A percentile compares a stretch with the other conserved stretches of the same genome.
Conservation (phyloP, 2,329 filamentous ascomycete species). For the Laburnicola sp. region DNA sequence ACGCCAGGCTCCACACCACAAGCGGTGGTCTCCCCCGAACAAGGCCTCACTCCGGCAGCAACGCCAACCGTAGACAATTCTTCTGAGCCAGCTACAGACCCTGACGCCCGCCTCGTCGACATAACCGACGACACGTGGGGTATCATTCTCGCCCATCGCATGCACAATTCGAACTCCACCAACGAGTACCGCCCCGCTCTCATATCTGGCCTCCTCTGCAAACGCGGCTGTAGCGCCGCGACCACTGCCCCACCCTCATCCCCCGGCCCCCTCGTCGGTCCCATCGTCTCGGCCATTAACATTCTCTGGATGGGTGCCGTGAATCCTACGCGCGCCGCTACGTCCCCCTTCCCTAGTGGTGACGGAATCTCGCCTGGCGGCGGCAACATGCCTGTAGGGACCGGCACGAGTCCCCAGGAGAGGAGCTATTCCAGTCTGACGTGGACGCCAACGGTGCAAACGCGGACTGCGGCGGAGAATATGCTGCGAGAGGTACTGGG, state of each 20-base stretch:
- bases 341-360: constrained; percentile 34
- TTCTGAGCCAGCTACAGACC: constrained; percentile 54
- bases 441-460: constrained; percentile 40
- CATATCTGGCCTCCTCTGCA: constrained; percentile 50
- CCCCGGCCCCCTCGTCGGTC: constrained; percentile 32
- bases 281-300: constrained; percentile 47
- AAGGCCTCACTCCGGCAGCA: constrained; percentile 64
- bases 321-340: constrained; percentile 39
- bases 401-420: constrained; percentile 16
- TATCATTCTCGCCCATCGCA: constrained; percentile 67
- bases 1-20: constrained; percentile 46
- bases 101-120: constrained; percentile 72
- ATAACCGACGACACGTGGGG: constrained; percentile 76
- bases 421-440: constrained; percentile 33
- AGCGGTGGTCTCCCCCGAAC: constrained; percentile 40
- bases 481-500: constrained; percentile 71
- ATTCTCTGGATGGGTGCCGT: constrained; percentile 53
- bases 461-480: constrained; percentile 55
- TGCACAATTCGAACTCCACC: constrained; percentile 42
- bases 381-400: background rate
- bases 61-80: constrained; percentile 60
- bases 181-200: constrained; percentile 43
- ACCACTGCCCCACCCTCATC: constrained; percentile 16
- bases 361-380: constrained; percentile 28
- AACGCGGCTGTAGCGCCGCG: constrained; percentile 39